These are phyloP conservation scores for Nemania sp. DNA, from an alignment of 2,329 filamentous ascomycete species.

Conservation along the genomic window DNA sequence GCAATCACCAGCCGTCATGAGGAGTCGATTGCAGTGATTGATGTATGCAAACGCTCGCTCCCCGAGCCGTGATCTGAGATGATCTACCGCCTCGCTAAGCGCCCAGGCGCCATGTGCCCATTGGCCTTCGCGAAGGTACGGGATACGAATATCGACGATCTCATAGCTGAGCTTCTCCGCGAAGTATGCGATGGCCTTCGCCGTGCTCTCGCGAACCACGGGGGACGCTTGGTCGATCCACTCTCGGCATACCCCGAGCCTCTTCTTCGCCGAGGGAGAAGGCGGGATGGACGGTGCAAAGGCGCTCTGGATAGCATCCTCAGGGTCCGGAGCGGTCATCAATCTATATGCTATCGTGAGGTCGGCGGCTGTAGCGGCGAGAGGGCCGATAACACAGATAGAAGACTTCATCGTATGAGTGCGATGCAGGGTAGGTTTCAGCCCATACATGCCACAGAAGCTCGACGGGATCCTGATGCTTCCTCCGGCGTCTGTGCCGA, in stretches of 20 bases:
- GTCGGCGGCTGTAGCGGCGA: constrained; percentile 76
- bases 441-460: constrained; percentile 80
- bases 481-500: constrained; percentile 78
- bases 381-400: constrained; percentile 70
- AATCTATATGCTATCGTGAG: constrained; percentile 81
- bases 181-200: constrained; percentile 61
- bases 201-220: constrained; percentile 64
- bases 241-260: constrained; percentile 70
- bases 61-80: constrained; percentile 48
- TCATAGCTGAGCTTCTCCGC: constrained; percentile 51
- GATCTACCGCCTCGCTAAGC: constrained; percentile 68
- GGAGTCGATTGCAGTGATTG: constrained; percentile 69
- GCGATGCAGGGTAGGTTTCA: constrained; percentile 79
- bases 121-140: constrained; percentile 71
- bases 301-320: constrained; percentile 60
- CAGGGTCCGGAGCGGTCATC: constrained; percentile 74
- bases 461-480: constrained; percentile 73
- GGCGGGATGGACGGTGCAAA: constrained; percentile 64
- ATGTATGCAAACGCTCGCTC: constrained; percentile 57
- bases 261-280: constrained; percentile 52
- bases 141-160: constrained; percentile 65
- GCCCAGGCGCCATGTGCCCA: constrained; percentile 78
- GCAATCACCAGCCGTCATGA: constrained; percentile 67
- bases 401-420: constrained; percentile 60
- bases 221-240: constrained; percentile 74